Evolutionary conservation across 306 rosid genomes (phyloP).

Genomic region (Delonix regia): DNA sequence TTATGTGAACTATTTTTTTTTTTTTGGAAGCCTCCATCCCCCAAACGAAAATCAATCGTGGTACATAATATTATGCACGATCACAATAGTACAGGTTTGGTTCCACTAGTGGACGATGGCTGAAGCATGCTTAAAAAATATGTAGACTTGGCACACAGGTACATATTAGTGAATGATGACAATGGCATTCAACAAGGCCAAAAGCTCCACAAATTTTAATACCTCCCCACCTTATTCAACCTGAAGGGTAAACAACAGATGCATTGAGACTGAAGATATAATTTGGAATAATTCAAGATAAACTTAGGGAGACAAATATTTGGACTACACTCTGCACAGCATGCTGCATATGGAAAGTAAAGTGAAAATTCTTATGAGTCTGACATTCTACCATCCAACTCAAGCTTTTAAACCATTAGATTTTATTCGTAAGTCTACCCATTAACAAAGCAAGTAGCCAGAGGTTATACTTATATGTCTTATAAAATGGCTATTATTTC

Average conservation of each 20-base stretch:
- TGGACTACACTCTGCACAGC: background rate
- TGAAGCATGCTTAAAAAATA: background rate
- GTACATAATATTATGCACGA: background rate
- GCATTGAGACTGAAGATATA: background rate
- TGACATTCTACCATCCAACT: background rate
- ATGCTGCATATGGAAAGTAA: background rate
- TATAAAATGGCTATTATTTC: background rate
- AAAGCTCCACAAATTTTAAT: background rate
- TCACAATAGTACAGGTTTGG: background rate
- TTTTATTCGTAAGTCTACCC: background rate
- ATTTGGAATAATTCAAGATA: background rate
- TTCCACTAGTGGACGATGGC: constrained; percentile 2
- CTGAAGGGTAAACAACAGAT: background rate
- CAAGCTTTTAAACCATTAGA: background rate
- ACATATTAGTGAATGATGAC: background rate
- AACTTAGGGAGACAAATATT: background rate
- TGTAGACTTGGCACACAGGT: background rate
- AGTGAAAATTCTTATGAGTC: background rate
- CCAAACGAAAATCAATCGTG: background rate
- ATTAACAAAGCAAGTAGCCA: background rate
- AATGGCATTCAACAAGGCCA: background rate
- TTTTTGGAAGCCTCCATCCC: background rate
- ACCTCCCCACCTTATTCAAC: background rate
- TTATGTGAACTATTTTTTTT: background rate
- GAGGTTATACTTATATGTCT: background rate